These are phyloP conservation scores for Diversispora eburnea DNA, from an alignment of 192 early-diverging fungal genomes.

Conservation along the genomic window DNA sequence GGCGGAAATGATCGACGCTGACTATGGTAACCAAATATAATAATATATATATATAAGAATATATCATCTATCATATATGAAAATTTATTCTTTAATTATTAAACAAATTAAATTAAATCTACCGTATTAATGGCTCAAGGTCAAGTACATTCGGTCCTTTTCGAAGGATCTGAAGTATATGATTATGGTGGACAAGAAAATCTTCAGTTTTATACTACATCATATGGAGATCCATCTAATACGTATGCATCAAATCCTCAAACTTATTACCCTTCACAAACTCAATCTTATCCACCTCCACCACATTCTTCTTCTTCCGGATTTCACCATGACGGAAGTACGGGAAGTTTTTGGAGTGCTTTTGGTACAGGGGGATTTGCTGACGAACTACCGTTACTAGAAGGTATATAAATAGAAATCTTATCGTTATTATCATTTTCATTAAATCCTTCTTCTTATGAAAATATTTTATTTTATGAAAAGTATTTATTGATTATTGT, in stretches of 20 bases:
- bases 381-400: constrained; percentile 90
- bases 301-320: not conserved
- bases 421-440: not conserved
- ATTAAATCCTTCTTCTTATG: too few species aligned
- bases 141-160: constrained; percentile 20
- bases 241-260: constrained; percentile 23
- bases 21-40: too few species aligned
- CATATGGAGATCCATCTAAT: constrained; percentile 49
- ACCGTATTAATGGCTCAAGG: not conserved
- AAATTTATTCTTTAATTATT: too few species aligned
- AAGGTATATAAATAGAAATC: constrained; percentile 47
- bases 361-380: constrained; percentile 91
- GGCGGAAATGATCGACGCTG: too few species aligned
- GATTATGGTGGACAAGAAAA: constrained; percentile 36
- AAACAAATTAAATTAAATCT: too few species aligned
- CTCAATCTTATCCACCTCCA: not conserved
- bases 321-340: constrained; percentile 18
- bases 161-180: constrained; percentile 5
- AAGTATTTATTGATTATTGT: not conserved
- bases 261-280: constrained; percentile 4
- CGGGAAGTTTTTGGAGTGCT: constrained; percentile 57
- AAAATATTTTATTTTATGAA: constrained; percentile 2
- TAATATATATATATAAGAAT: too few species aligned
- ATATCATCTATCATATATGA: too few species aligned
- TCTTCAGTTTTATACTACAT: constrained; percentile 53